Conservation (phyloP, 192 early-diverging fungal genomes). For the Coemansia sp. region DNA sequence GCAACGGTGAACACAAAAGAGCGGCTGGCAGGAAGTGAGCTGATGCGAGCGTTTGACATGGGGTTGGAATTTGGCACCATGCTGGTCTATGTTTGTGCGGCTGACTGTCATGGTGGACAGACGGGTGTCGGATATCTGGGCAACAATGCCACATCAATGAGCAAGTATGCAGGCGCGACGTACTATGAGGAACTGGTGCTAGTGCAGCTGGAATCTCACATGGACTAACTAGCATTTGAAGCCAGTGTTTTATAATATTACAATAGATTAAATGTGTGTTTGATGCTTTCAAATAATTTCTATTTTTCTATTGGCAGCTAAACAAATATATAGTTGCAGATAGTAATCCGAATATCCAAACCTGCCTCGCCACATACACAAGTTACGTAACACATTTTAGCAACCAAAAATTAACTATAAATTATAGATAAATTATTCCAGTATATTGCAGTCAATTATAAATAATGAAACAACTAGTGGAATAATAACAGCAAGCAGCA, state of each 20-base stretch:
- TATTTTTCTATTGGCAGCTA: too few relatives aligned
- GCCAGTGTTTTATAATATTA: not conserved
- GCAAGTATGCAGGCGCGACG: constrained; percentile 10
- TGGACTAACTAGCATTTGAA: not conserved
- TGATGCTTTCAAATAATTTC: too few relatives aligned
- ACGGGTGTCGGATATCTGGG: constrained; percentile 30
- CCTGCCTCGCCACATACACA: not conserved
- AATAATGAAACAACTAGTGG: not conserved
- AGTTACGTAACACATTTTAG: not conserved
- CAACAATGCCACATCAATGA: constrained; percentile 16
- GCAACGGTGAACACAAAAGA: not conserved
- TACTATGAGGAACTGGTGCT: constrained; percentile 46
- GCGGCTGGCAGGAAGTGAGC: constrained; percentile 26
- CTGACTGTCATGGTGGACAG: constrained; percentile 67
- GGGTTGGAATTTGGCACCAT: constrained; percentile 92
- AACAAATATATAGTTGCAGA: too few relatives aligned
- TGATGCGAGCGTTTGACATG: constrained; percentile 54
- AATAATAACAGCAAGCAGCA: constrained; percentile 5
- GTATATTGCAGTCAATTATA: not conserved
- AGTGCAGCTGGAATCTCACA: constrained; percentile 33
- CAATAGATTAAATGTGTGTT: too few relatives aligned
- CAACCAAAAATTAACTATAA: too few relatives aligned
- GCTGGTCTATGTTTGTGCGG: constrained; percentile 72
- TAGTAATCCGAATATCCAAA: not conserved
- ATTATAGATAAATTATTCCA: not conserved